Conservation (phyloP, 225 moss, liverwort and hornwort species). For the Marchantia polymorpha region DNA sequence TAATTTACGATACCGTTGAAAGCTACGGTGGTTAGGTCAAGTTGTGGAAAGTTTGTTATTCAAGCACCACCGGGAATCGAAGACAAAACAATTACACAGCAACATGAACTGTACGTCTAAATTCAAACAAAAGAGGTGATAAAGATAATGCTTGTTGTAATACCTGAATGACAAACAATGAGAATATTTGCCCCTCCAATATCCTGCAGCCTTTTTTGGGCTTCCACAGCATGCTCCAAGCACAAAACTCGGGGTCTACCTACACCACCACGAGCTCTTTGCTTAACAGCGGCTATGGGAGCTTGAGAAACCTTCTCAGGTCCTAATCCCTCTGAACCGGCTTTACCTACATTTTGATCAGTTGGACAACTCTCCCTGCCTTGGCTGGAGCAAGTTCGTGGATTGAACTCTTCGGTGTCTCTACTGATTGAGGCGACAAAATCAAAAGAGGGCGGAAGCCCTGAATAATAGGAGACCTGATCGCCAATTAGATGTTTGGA, state of each 20-base stretch:
- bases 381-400: background rate
- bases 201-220: constrained; percentile 63
- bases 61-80: background rate
- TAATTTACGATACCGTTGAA: too few species aligned
- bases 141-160: constrained; percentile 6
- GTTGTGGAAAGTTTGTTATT: background rate
- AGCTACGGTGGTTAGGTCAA: too few species aligned
- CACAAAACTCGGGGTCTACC: constrained; percentile 64
- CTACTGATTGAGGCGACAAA: background rate
- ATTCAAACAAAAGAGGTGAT: background rate
- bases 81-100: background rate
- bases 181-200: constrained; percentile 73
- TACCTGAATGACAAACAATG: constrained; percentile 82
- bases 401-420: background rate
- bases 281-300: constrained; percentile 7
- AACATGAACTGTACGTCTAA: background rate
- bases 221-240: constrained; percentile 87
- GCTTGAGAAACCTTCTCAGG: constrained; percentile 29
- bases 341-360: background rate
- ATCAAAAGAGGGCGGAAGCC: background rate
- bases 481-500: background rate
- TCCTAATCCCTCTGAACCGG: background rate
- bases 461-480: background rate
- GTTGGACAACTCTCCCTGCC: background rate
- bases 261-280: constrained; percentile 27